A percentile compares a stretch with the other conserved stretches of the same genome.
phyloP scores from a whole-genome alignment of 2,329 filamentous ascomycete genomes.

The Ceratocystis ficicola region DNA sequence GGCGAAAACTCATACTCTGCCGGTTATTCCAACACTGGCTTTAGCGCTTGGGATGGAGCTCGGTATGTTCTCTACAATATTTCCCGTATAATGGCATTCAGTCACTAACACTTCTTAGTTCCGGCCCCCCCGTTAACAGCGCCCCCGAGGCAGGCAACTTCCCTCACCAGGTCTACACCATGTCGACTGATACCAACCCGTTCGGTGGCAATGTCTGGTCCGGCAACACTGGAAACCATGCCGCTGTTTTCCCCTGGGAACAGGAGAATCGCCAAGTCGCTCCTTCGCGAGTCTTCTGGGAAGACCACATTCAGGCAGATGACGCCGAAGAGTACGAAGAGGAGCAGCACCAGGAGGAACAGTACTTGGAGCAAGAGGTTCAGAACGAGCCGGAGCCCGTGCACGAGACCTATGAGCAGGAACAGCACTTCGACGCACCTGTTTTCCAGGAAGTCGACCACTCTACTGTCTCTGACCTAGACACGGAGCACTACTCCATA shows the following conservation, averaged over 20 bases:
- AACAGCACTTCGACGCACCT: not conserved
- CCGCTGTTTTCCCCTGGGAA: slow-evolving; percentile 21
- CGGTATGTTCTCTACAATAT: slow-evolving; percentile 17
- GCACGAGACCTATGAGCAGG: not conserved
- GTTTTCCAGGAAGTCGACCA: slow-evolving; percentile 9
- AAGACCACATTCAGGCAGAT: slow-evolving; percentile 16
- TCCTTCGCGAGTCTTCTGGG: slow-evolving; percentile 21
- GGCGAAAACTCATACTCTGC: slow-evolving; percentile 35
- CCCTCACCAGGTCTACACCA: slow-evolving; percentile 64
- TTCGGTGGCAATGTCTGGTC: slow-evolving; percentile 8
- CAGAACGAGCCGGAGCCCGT: not conserved
- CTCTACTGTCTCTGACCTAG: not conserved
- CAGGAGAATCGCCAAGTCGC: slow-evolving; percentile 19
- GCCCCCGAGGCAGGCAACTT: slow-evolving; percentile 74
- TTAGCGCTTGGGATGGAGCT: slow-evolving; percentile 23
- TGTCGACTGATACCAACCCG: slow-evolving; percentile 42
- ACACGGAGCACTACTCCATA: slow-evolving; percentile 5
- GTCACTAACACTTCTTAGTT: slow-evolving; percentile 3
- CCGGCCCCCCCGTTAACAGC: slow-evolving; percentile 20
- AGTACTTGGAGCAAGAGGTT: not conserved
- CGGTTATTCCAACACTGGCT: slow-evolving; percentile 17
- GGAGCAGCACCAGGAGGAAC: slow-evolving; percentile 10
- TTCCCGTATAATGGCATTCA: not conserved
- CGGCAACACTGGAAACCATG: slow-evolving; percentile 16
- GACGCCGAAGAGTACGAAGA: slow-evolving; percentile 10